A percentile compares a stretch with the other conserved stretches of the same genome.
Conservation (phyloP, 805 yeast genomes). For the Yamadazyma kitorensis region DNA sequence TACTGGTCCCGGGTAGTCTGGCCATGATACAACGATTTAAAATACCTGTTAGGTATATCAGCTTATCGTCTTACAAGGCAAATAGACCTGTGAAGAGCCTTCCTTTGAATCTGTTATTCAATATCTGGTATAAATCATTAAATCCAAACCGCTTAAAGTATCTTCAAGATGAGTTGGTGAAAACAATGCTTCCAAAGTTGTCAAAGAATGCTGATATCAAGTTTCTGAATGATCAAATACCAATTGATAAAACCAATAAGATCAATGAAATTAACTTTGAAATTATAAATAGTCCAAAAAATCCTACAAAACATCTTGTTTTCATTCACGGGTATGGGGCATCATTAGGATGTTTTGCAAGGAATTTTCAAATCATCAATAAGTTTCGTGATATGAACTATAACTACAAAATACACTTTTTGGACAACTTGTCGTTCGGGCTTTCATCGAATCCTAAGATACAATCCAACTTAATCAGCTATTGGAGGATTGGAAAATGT, state of each 20-base stretch:
- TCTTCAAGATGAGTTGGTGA: constrained; percentile 34
- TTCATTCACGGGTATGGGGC: constrained; percentile 61
- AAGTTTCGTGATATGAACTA: constrained; percentile 23
- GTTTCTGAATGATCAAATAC: constrained; percentile 15
- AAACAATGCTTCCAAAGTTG: constrained; percentile 27
- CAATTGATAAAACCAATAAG: constrained; percentile 24
- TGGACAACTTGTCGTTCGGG: constrained; percentile 52
- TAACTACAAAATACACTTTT: constrained; percentile 47
- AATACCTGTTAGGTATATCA: no score
- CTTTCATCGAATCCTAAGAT: constrained; percentile 47
- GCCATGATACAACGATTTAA: no score
- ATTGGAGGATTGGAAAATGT: constrained; percentile 19
- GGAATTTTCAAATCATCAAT: constrained; percentile 46
- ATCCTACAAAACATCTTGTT: constrained; percentile 40
- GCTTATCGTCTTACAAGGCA: no score
- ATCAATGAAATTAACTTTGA: constrained; percentile 36
- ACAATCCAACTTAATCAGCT: constrained; percentile 16
- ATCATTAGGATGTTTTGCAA: constrained; percentile 53
- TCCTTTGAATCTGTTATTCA: no score
- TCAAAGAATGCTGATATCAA: constrained; percentile 19
- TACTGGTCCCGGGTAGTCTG: no score
- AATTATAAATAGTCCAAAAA: constrained; percentile 22
- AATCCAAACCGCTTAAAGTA: constrained; percentile 22
- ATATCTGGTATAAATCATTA: constrained; percentile 25
- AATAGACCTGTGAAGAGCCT: no score